Base-by-base conservation (phyloP, 495 filamentous ascomycete genomes). In the Neurospora discreta region DNA sequence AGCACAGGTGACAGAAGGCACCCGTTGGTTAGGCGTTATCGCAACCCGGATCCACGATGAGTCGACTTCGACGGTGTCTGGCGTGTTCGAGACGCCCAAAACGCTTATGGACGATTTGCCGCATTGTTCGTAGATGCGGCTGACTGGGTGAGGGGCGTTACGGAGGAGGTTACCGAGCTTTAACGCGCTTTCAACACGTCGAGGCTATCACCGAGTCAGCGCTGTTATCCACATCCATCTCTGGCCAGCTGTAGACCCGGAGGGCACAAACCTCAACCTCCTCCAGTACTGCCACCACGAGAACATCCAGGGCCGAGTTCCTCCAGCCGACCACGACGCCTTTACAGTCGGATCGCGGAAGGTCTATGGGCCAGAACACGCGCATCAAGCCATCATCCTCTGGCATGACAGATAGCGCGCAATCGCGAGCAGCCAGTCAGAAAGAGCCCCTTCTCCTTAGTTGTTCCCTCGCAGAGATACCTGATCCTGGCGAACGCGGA, bases 331-430 rank as follows among this genome's bases (percentile, higher is more conserved):
- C 92, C 72, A 99, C 89, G 65, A 96, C 91, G 9, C 96, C 96
- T 41, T 91, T 87, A 26, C 85, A 83, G 69, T 89, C 89, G 30
- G 87, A 90, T 78, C 90, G 88, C 33, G 90, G 85, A 43, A 92
- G 89, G 84, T 98, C 94, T 73, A 91, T 90, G 73, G 95, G 95
- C 95, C 95, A 99, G 82, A 99, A 98, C 84, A 99, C 89, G 81
- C 95, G 91, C 89, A 98, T 91, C 85, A 98, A 84, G 75, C 92
- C 92, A 93, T 97, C 92, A 92, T 97, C 84, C 87, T 93, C 90
- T 89, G 91, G 93, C 94, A 90, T 88, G 90, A 85, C 84, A 83
- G 78, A 74, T 73, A 71, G 77, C 58, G 77, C 58, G 26, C 69
- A 73, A 67, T 74, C 74, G 74, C 76, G 72, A 76, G 73, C 73